phyloP scores from a whole-genome alignment of 108 stramenopile genomes.

The Aureococcus anophagefferens region DNA sequence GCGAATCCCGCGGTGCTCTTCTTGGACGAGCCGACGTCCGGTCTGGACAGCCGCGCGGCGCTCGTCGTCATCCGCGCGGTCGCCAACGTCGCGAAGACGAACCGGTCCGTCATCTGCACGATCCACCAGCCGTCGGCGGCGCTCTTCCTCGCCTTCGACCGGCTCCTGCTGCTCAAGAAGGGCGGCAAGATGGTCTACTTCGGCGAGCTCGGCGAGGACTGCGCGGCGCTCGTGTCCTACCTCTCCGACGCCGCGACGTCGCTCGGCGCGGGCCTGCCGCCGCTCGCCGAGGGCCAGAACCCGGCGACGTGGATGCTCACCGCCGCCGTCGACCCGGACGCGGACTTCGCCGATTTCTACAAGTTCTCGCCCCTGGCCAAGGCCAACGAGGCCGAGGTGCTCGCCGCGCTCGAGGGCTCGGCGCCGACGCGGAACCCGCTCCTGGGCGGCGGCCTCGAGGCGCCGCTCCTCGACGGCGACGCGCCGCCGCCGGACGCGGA shows the following conservation, averaged over 20 bases:
- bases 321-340: conserved; percentile 41
- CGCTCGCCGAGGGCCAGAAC: conserved; percentile 46
- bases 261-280: too few species aligned
- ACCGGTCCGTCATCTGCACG: conserved; percentile 60
- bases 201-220: conserved; percentile 60
- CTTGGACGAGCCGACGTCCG: conserved; percentile 55
- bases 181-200: conserved; percentile 73
- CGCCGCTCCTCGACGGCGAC: too few species aligned
- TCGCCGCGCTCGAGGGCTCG: conserved; percentile 12
- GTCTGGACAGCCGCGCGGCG: conserved; percentile 58
- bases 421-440: too few species aligned
- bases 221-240: conserved; percentile 47
- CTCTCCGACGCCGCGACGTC: conserved; percentile 29
- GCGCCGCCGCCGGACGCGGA: too few species aligned
- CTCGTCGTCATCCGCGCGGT: conserved; percentile 44
- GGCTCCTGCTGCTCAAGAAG: conserved; percentile 57
- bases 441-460: too few species aligned
- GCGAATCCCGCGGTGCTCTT: conserved; percentile 59
- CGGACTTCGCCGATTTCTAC: conserved; percentile 7
- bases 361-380: not conserved
- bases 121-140: conserved; percentile 74
- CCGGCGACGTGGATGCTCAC: conserved; percentile 77
- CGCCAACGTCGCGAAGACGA: conserved; percentile 35
- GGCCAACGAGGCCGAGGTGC: not conserved
- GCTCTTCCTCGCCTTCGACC: conserved; percentile 65